These are phyloP conservation scores for Penicillium sp. DNA, from an alignment of 2,329 filamentous ascomycete genomes.

Conservation along the genomic window DNA sequence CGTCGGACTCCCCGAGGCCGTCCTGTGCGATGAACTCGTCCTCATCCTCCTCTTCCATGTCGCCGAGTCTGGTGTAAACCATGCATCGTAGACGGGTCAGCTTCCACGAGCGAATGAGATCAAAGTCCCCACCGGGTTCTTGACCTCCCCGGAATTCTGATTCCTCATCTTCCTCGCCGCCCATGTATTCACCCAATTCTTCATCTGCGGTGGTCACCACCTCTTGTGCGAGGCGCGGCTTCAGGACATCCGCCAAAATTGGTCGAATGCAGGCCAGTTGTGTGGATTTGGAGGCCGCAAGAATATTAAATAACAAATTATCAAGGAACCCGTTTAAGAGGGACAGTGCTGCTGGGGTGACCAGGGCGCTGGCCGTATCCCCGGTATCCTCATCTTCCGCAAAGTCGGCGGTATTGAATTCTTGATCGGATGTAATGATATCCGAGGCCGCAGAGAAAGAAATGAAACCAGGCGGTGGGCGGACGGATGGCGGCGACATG, in stretches of 20 bases:
- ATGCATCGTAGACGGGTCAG: slow-evolving; percentile 89
- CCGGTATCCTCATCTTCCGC: slow-evolving; percentile 67
- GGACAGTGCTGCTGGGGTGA: slow-evolving; percentile 70
- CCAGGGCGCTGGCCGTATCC: slow-evolving; percentile 66
- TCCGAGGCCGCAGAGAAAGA: slow-evolving; percentile 84
- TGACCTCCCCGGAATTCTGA: slow-evolving; percentile 56
- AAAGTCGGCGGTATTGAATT: slow-evolving; percentile 68
- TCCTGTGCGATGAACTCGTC: slow-evolving; percentile 83
- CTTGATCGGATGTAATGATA: slow-evolving; percentile 85
- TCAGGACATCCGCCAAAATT: slow-evolving; percentile 82
- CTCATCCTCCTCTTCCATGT: slow-evolving; percentile 97
- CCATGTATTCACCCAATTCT: slow-evolving; percentile 83
- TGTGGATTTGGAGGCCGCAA: slow-evolving; percentile 77
- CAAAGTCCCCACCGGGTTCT: slow-evolving; percentile 65
- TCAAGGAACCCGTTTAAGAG: slow-evolving; percentile 92
- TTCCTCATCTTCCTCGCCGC: slow-evolving; percentile 74
- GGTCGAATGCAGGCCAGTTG: slow-evolving; percentile 72
- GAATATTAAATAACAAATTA: slow-evolving; percentile 85
- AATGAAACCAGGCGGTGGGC: slow-evolving; percentile 82
- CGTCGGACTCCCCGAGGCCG: slow-evolving; percentile 61
- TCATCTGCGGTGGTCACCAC: slow-evolving; percentile 81
- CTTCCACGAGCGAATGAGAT: slow-evolving; percentile 93
- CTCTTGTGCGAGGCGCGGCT: slow-evolving; percentile 82
- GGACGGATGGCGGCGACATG: slow-evolving; percentile 67
- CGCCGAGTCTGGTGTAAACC: slow-evolving; percentile 95